phyloP scores from a whole-genome alignment of 2,329 filamentous ascomycete species.

The Atkinsonella hypoxylon region DNA sequence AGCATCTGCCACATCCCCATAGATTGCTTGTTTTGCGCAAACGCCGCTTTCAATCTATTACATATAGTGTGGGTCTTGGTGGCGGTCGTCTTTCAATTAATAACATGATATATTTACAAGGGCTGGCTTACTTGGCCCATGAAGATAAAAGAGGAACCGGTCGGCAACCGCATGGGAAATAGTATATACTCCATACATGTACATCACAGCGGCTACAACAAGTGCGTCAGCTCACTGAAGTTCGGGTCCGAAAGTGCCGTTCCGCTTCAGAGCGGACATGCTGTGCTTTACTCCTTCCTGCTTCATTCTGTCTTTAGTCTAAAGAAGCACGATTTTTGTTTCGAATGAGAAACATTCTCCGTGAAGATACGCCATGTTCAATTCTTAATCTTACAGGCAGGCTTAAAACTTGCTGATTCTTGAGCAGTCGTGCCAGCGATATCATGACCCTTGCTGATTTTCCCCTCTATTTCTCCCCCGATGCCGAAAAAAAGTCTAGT shows the following conservation, averaged over 20 bases:
- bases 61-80: too few species aligned
- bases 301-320: not conserved
- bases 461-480: not conserved
- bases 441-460: not conserved
- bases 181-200: too few species aligned
- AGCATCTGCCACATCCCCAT: slow-evolving; percentile 54
- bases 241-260: too few species aligned
- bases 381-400: not conserved
- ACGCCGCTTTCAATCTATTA: slow-evolving; percentile 38
- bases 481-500: not conserved
- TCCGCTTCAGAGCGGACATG: not conserved
- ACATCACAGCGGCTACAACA: too few species aligned
- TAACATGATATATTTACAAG: too few species aligned
- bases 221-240: too few species aligned
- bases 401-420: not conserved
- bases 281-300: not conserved
- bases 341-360: not conserved
- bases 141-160: too few species aligned
- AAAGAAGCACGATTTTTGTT: not conserved
- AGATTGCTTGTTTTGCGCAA: slow-evolving; percentile 34
- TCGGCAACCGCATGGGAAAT: too few species aligned
- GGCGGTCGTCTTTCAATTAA: too few species aligned
- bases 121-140: too few species aligned
- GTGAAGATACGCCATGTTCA: not conserved
- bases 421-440: not conserved